Base-by-base conservation (phyloP, 331 rosid genomes). In the Rosa hybrid region DNA sequence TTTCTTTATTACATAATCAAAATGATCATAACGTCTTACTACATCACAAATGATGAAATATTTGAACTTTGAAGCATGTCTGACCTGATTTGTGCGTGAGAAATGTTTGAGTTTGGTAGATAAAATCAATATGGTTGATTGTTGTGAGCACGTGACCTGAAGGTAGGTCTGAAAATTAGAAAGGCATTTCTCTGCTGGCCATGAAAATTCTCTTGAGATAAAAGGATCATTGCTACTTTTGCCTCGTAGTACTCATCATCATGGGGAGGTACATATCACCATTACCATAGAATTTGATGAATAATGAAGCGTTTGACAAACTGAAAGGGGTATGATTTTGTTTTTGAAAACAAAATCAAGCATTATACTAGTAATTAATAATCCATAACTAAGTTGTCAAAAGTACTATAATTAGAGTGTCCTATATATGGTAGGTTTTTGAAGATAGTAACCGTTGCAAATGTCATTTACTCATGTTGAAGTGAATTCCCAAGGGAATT, bases 301-400 rank as follows among this genome's bases (percentile, higher is more conserved):
- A 71, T 82, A 2, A 21, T 8, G 12, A 78, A 56, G 68, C 12
- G 7, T 23, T 74, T 68, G 80, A 74, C 77, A 54, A 74, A 1
- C 45, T 27, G 14, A 82, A 83, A 73, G 21, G 60, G 18, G 12
- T n/a, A 14, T 38, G 42, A 16, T 71, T 17, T 49, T 12, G 18
- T 48, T 74, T 62, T 76, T 41, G 27, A 63, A 63, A 63, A 27
- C 68, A 63, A 78, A 73, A 74, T 62, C 44, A 34, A 75, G 8
- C 69, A 79, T 83, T 16, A 67, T 46, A 12, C 14, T 17, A 53
- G 68, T 38, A 80, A 64, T 39, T 73, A 60, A 39, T 74, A 25
- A 5, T 44, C 50, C 56, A 13, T 12, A 68, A 78, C 51, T 42
- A 68, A 48, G 23, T 42, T 25, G 56, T 59, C 65, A 80, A 64